Evolutionary conservation across 345 rosid genomes (phyloP), one percentile per base, ranked within the genome.

Genomic region (Syzygium grande): DNA sequence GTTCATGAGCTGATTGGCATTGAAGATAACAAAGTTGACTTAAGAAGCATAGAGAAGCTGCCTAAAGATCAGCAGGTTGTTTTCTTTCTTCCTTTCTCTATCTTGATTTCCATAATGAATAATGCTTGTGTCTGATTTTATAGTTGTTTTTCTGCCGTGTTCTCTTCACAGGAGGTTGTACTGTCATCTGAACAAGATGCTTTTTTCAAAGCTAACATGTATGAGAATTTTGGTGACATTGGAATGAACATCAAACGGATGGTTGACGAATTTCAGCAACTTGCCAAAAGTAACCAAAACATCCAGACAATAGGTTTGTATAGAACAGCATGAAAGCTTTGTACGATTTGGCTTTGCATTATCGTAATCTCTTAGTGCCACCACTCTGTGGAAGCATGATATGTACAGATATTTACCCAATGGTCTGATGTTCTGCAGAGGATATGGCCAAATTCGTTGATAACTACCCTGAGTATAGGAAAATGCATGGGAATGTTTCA

Each of bases 381-480:
- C 49, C 27, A 38, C 83, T 38, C 49, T 5, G 14, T 19, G 83
- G 49, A 73, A 73, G 83, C 27, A 38, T 73, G 38, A 73, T 38
- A 73, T 7, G 3, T 73, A 19, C 41, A 5, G 27, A 22, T 73
- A 73, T 73, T 38, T 73, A 38, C 27, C 83, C 83, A 73, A 38
- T 73, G 83, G 83, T 21, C 87, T 85, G 63, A 65, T 86, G 77
- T 90, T 91, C 86, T 91, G 93, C 96, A 98, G 99, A 95, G 89
- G 99, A 98, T 91, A 96, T 96, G 99, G 99, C 98, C 90, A 98
- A 96, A 90, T 98, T 98, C 93, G 98, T 98, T 87, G 99, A 96
- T 87, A 96, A 93, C 87, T 98, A 98, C 88, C 99, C 99, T 11
- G 99, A 95, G 93, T 98, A 95, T 89, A 94, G 94, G 89, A 96